Base-by-base conservation (phyloP, 495 filamentous ascomycete species). In the Penicillium maclennaniae region DNA sequence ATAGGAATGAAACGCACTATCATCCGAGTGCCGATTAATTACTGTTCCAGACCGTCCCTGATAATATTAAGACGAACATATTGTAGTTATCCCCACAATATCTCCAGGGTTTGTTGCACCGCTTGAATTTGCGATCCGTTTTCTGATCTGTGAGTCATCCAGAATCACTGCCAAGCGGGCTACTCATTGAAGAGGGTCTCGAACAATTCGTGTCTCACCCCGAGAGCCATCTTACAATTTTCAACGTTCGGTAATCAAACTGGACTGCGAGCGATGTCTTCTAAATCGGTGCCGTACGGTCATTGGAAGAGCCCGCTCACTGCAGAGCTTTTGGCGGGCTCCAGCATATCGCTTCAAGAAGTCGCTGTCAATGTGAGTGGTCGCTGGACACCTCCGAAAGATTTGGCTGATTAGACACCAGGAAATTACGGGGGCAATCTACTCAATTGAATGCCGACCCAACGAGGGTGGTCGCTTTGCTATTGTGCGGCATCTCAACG, bases 241-340 rank as follows among this genome's bases (percentile, higher is more conserved):
- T 14, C 16, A 19, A 19, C 38, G 1, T 6, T 40, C 1, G n/a
- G 38, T 40, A 20, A n/a, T 40, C 38, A 40, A n/a, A 19, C 19
- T 7, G 38, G 20, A 34, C 27, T 46, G 6, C 10, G n/a, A 7
- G 43, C 8, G 0, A 62, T 58, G 55, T 25, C 47, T 51, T 17
- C 47, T 10, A 46, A 57, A 19, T 62, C 51, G 44, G 74, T 61
- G 4, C 67, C 72, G 2, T 77, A 77, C 43, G 76, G 76, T 14
- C 68, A 61, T 14, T 79, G 76, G 76, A 56, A 60, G 25, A 76
- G 74, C 45, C 67, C 66, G 12, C 70, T 79, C 40, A 73, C 68
- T 20, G 63, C 62, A 20, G 72, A 76, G 27, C 55, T 59, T 9
- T 54, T 75, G 20, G 62, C 73, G 21, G 66, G 58, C 23, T 59